phyloP scores from a whole-genome alignment of 2,329 filamentous ascomycete genomes.

The Colletotrichum siamense region DNA sequence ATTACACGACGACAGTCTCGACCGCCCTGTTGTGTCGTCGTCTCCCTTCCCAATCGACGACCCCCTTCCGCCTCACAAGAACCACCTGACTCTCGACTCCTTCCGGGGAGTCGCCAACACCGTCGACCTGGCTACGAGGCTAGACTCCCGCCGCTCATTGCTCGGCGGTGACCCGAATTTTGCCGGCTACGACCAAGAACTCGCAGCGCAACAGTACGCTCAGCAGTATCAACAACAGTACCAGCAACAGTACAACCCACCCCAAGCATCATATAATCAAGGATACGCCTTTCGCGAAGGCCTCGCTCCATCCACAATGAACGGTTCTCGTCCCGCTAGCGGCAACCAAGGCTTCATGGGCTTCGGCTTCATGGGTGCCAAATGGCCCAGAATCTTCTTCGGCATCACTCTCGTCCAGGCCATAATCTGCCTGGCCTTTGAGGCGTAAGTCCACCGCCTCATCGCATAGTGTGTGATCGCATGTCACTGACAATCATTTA shows the following conservation, averaged over 20 bases:
- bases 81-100: slow-evolving; percentile 33
- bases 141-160: slow-evolving; percentile 46
- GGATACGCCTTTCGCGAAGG: slow-evolving; percentile 40
- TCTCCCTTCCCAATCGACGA: neutral
- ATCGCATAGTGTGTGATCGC: neutral
- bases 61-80: neutral
- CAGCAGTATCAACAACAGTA: slow-evolving; percentile 25
- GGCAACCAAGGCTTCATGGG: slow-evolving; percentile 21
- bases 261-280: slow-evolving; percentile 29
- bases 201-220: slow-evolving; percentile 30
- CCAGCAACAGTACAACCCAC: slow-evolving; percentile 22
- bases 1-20: neutral
- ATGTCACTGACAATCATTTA: slow-evolving; percentile 37
- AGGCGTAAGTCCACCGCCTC: slow-evolving; percentile 69
- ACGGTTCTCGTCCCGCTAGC: slow-evolving; percentile 25
- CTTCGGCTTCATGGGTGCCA: slow-evolving; percentile 79
- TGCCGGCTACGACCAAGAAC: slow-evolving; percentile 25
- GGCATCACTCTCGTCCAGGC: slow-evolving; percentile 77
- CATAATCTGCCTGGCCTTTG: slow-evolving; percentile 79
- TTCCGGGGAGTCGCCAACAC: slow-evolving; percentile 22
- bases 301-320: slow-evolving; percentile 34
- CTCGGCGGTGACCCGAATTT: slow-evolving; percentile 43
- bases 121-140: slow-evolving; percentile 40
- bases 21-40: neutral
- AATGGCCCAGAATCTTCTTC: slow-evolving; percentile 90